Base-by-base conservation (phyloP, 306 rosid species). In the Prunus padus region DNA sequence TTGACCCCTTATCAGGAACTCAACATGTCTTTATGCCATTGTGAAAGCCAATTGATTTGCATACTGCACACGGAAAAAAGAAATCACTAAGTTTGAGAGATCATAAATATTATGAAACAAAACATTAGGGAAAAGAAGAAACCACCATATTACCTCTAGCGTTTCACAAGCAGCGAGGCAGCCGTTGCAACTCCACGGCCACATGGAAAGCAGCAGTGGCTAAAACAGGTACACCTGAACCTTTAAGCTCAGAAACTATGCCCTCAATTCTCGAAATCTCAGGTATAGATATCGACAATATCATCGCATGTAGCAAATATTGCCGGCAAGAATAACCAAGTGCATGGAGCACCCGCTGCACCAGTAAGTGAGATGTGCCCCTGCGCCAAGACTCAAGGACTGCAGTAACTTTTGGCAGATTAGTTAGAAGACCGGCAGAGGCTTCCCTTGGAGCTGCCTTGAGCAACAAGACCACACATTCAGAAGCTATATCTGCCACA, bases 361-460 rank as follows among this genome's bases (percentile, higher is more conserved):
- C 91, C 28, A 81, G 62, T 76, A 88, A 67, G 51, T 82, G 89
- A 74, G 90, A 72, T 46, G 67, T 67, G 68, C 89, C 88, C 82
- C 82, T 85, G 30, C 75, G 79, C 96, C 91, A 92, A 18, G 92
- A 90, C 89, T 90, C 97, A 1, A 95, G 82, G 81, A 90, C 82
- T 69, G 80, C 82, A 44, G 83, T 85, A 69, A 95, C 88, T 84
- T 90, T 95, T 55, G 89, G 85, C 49, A 95, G 97, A 73, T 90
- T 92, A 73, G 98, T 90, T 55, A 95, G 89, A 46, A 95, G 78
- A 83, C 96, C 90, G 57, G 99, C 84, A 12, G 93, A 92, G 68
- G 92, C 92, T 88, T 95, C 99, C 85, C 98, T 90, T 31, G 97
- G 99, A 84, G 99, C 97, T 63, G 93, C 92, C 86, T 86, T 90